Conservation (phyloP, 2,329 filamentous ascomycete genomes). For the Colletotrichum spinosum region DNA sequence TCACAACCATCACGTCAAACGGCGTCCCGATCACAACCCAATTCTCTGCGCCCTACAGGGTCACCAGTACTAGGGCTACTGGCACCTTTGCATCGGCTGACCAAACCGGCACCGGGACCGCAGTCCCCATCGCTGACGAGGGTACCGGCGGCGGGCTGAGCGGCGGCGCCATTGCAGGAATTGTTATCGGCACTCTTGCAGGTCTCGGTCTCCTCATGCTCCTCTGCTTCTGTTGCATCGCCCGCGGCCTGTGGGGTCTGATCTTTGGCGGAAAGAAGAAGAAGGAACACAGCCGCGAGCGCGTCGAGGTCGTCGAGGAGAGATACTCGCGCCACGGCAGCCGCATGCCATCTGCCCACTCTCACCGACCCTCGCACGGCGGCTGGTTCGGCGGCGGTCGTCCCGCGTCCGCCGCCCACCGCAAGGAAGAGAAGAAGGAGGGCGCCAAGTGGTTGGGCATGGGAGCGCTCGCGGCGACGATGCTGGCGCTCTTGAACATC, state of each 20-base stretch:
- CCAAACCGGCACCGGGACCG: slow-evolving; percentile 63
- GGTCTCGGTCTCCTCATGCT: slow-evolving; percentile 75
- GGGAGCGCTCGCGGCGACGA: slow-evolving; percentile 61
- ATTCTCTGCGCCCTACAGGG: slow-evolving; percentile 64
- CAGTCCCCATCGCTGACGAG: slow-evolving; percentile 46
- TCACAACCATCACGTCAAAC: slow-evolving; percentile 57
- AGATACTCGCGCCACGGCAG: slow-evolving; percentile 65
- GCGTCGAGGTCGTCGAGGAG: slow-evolving; percentile 73
- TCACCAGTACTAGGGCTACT: slow-evolving; percentile 64
- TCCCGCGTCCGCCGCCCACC: slow-evolving; percentile 51
- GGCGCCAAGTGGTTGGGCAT: slow-evolving; percentile 66
- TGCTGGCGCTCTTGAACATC: slow-evolving; percentile 66
- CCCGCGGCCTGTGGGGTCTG: slow-evolving; percentile 70
- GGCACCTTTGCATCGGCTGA: slow-evolving; percentile 61
- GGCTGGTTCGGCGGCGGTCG: slow-evolving; percentile 64
- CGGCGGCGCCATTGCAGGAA: slow-evolving; percentile 81
- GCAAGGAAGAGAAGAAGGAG: slow-evolving; percentile 61
- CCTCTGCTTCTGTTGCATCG: slow-evolving; percentile 80
- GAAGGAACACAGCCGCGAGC: slow-evolving; percentile 59
- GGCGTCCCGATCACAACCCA: slow-evolving; percentile 64
- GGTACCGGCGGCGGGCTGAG: slow-evolving; percentile 65
- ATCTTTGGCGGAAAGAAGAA: slow-evolving; percentile 71
- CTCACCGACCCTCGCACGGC: slow-evolving; percentile 64
- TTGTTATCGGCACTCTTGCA: slow-evolving; percentile 79
- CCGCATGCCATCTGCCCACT: slow-evolving; percentile 54